Evolutionary conservation across 345 rosid genomes (phyloP).

Genomic region (Streptanthus diversifolius): DNA sequence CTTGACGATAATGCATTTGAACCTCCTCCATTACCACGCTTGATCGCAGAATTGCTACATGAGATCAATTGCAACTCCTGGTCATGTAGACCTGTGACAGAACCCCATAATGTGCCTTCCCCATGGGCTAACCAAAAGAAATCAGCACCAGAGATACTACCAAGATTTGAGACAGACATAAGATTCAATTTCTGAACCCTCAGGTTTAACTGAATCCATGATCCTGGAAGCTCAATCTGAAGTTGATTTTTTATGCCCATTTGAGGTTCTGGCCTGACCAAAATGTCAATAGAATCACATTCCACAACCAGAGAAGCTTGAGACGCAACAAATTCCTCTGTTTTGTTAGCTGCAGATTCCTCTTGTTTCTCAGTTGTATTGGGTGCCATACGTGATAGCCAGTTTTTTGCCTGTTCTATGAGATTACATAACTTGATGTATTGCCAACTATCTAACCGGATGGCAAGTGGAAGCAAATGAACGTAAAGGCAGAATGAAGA

Average conservation of each 20-base stretch:
- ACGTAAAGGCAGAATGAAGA: slow-evolving; percentile 60
- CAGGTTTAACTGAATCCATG: slow-evolving; percentile 68
- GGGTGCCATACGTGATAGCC: slow-evolving; percentile 37
- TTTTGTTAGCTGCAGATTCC: slow-evolving; percentile 28
- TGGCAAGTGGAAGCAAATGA: slow-evolving; percentile 43
- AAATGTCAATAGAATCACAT: slow-evolving; percentile 69
- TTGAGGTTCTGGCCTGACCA: slow-evolving; percentile 54
- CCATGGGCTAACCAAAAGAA: slow-evolving; percentile 81
- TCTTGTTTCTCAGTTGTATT: slow-evolving; percentile 32
- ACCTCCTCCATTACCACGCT: slow-evolving; percentile 96
- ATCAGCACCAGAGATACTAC: slow-evolving; percentile 55
- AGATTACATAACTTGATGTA: slow-evolving; percentile 45
- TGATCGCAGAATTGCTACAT: slow-evolving; percentile 74
- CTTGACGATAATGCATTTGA: slow-evolving; percentile 82
- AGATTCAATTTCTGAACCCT: slow-evolving; percentile 54
- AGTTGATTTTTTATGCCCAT: slow-evolving; percentile 48
- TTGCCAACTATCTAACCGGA: slow-evolving; percentile 49
- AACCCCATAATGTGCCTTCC: slow-evolving; percentile 78
- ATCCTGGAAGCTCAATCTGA: slow-evolving; percentile 86
- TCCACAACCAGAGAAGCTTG: slow-evolving; percentile 70
- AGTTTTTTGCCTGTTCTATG: slow-evolving; percentile 45
- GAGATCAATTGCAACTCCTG: slow-evolving; percentile 67
- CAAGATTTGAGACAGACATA: slow-evolving; percentile 68
- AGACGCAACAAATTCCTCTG: slow-evolving; percentile 31
- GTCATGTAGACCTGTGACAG: slow-evolving; percentile 53